Percentiles rank a stretch among this genome's conserved stretches.
These are phyloP conservation scores for Yamadazyma phyllophila DNA, from an alignment of 805 yeast species.

Conservation along the genomic window DNA sequence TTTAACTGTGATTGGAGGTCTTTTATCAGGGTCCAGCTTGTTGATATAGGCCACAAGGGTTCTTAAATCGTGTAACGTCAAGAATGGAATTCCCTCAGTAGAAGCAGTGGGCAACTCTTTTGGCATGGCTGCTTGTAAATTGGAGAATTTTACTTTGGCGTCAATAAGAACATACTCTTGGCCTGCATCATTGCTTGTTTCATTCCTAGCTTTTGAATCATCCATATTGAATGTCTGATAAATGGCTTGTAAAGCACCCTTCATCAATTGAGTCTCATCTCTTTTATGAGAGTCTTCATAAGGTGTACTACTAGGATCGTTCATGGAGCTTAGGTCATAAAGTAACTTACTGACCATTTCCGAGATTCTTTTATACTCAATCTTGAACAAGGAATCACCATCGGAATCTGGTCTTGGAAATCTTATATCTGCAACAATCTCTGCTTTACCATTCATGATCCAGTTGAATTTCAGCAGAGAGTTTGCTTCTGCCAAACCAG, in stretches of 20 bases:
- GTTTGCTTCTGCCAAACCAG: conserved; percentile 24
- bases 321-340: conserved; percentile 23
- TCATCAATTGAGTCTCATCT: conserved; percentile 27
- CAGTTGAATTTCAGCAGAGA: conserved; percentile 58
- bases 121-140: conserved; percentile 57
- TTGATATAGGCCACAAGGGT: conserved; percentile 64
- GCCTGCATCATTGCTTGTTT: conserved; percentile 11
- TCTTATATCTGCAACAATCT: conserved; percentile 68
- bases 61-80: conserved; percentile 57
- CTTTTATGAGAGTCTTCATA: conserved; percentile 2
- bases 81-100: conserved; percentile 51
- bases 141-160: conserved; percentile 60
- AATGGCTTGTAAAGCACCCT: conserved; percentile 40
- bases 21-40: conserved; percentile 20
- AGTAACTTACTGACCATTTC: conserved; percentile 27
- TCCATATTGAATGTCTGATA: conserved; percentile 36
- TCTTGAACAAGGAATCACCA: conserved; percentile 18
- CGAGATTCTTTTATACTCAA: conserved; percentile 21
- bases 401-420: conserved; percentile 51
- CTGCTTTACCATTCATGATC: conserved; percentile 70
- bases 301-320: conserved; percentile 7
- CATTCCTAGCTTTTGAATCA: conserved; percentile 1
- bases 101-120: conserved; percentile 48
- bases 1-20: conserved; percentile 32
- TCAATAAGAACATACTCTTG: conserved; percentile 64